phyloP scores from a whole-genome alignment of 1,139 yeast genomes.

The Kluyveromyces sp. region DNA sequence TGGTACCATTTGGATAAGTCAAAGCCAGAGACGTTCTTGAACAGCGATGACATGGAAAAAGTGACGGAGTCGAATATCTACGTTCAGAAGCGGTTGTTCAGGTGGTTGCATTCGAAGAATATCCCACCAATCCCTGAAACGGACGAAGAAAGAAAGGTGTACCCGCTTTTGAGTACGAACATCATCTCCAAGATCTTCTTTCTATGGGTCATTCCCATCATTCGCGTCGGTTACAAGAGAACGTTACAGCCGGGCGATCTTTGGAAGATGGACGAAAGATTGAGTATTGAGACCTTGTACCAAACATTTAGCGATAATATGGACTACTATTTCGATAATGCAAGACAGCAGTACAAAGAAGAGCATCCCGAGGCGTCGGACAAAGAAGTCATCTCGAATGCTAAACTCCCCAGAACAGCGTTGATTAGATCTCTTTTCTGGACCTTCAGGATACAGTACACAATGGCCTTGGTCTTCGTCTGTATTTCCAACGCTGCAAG shows the following conservation, averaged over 20 bases:
- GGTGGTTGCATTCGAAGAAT: slow-evolving; percentile 36
- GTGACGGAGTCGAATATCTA: slow-evolving; percentile 27
- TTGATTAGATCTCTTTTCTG: slow-evolving; percentile 43
- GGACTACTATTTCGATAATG: slow-evolving; percentile 34
- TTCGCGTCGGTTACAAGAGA: slow-evolving; percentile 60
- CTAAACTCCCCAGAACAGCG: slow-evolving; percentile 38
- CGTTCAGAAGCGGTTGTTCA: slow-evolving; percentile 37
- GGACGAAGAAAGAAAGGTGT: slow-evolving; percentile 42
- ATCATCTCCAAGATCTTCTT: slow-evolving; percentile 39
- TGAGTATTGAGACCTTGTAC: slow-evolving; percentile 45
- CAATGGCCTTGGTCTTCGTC: slow-evolving; percentile 39
- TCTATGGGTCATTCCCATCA: slow-evolving; percentile 53
- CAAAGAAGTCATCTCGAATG: slow-evolving; percentile 26
- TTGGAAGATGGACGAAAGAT: slow-evolving; percentile 45
- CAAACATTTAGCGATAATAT: slow-evolving; percentile 37
- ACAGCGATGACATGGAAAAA: slow-evolving; percentile 28
- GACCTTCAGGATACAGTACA: slow-evolving; percentile 50
- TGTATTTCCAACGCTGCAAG: slow-evolving; percentile 43
- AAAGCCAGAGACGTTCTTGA: slow-evolving; percentile 28
- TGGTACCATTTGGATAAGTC: slow-evolving; percentile 12
- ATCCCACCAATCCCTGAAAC: slow-evolving; percentile 47
- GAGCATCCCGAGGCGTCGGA: slow-evolving; percentile 32
- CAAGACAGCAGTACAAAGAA: slow-evolving; percentile 23
- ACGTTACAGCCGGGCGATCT: slow-evolving; percentile 60
- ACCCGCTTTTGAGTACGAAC: slow-evolving; percentile 37